These are phyloP conservation scores for Phytophthora brassicae DNA, from an alignment of 352 stramenopile species.

Conservation along the genomic window DNA sequence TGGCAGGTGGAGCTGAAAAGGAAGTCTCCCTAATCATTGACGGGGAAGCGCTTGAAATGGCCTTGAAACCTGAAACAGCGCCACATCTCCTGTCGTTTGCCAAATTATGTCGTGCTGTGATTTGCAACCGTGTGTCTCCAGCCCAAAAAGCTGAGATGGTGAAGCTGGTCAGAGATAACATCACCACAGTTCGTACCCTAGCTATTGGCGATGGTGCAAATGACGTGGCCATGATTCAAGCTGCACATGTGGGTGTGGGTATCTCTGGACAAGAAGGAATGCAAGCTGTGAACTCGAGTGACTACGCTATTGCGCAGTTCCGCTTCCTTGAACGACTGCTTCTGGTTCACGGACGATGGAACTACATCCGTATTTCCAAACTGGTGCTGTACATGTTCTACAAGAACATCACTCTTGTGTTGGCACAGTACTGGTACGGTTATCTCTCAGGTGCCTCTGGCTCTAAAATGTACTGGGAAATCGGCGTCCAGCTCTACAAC, in stretches of 20 bases:
- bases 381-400: constrained; percentile 94
- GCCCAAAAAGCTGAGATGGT: constrained; percentile 88
- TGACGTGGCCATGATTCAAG: constrained; percentile 95
- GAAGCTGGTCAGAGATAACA: constrained; percentile 59
- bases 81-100: constrained; percentile 67
- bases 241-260: constrained; percentile 91
- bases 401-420: constrained; percentile 93
- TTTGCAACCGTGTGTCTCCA: constrained; percentile 85
- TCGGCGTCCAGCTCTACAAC: constrained; percentile 92
- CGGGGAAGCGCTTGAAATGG: constrained; percentile 69
- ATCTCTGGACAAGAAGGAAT: constrained; percentile 94
- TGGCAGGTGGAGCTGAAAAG: constrained; percentile 35
- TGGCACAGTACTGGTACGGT: constrained; percentile 91
- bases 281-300: constrained; percentile 93
- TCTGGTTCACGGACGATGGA: constrained; percentile 91
- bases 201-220: constrained; percentile 94
- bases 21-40: constrained; percentile 77
- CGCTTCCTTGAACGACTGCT: constrained; percentile 90
- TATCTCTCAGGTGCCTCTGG: constrained; percentile 93
- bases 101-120: constrained; percentile 71
- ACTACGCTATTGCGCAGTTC: constrained; percentile 95
- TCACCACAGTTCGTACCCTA: constrained; percentile 61
- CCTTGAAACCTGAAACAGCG: constrained; percentile 46
- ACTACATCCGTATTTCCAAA: constrained; percentile 91
- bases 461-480: constrained; percentile 85